A percentile compares a stretch with the other conserved stretches of the same genome.
phyloP scores from a whole-genome alignment of 768 basidiomycete species.

The Leccinum subtestaceum region DNA sequence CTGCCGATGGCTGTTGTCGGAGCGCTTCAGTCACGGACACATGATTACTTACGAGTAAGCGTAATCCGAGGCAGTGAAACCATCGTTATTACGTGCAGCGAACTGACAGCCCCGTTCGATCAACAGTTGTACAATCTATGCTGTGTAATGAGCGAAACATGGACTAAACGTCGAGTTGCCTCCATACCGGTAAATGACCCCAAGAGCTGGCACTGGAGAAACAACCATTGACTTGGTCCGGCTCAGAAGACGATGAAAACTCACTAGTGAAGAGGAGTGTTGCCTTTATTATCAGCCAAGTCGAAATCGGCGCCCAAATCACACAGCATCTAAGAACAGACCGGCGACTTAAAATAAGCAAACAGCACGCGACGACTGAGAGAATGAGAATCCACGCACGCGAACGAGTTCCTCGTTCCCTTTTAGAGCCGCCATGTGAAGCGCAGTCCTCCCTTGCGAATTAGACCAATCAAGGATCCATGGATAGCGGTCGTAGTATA shows the following conservation, averaged over 20 bases:
- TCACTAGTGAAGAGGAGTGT: constrained; percentile 91
- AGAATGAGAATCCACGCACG: constrained; percentile 44
- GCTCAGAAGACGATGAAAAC: constrained; percentile 27
- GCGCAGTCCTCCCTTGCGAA: constrained; percentile 81
- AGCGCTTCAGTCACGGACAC: neutral
- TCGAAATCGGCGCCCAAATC: constrained; percentile 90
- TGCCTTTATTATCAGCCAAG: constrained; percentile 87
- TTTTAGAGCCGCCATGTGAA: constrained; percentile 84
- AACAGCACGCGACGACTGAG: constrained; percentile 7
- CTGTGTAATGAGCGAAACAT: constrained; percentile 10
- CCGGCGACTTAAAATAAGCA: constrained; percentile 13
- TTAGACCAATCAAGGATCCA: constrained; percentile 93
- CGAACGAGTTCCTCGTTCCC: constrained; percentile 89
- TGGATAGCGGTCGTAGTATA: constrained; percentile 85
- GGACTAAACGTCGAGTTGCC: constrained; percentile 1
- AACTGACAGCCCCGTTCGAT: constrained; percentile 89
- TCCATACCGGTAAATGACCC: constrained; percentile 75
- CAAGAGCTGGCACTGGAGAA: constrained; percentile 74
- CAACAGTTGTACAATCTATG: constrained; percentile 75
- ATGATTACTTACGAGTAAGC: constrained; percentile 51
- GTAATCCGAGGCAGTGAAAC: constrained; percentile 90
- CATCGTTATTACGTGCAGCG: constrained; percentile 81
- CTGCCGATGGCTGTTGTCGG: constrained; percentile 36
- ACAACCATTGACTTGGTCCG: constrained; percentile 8
- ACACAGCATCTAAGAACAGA: constrained; percentile 69